A percentile compares a stretch with the other conserved stretches of the same genome.
Evolutionary conservation across 2,329 filamentous ascomycete genomes (phyloP).

Genomic region (Fusarium clavum): DNA sequence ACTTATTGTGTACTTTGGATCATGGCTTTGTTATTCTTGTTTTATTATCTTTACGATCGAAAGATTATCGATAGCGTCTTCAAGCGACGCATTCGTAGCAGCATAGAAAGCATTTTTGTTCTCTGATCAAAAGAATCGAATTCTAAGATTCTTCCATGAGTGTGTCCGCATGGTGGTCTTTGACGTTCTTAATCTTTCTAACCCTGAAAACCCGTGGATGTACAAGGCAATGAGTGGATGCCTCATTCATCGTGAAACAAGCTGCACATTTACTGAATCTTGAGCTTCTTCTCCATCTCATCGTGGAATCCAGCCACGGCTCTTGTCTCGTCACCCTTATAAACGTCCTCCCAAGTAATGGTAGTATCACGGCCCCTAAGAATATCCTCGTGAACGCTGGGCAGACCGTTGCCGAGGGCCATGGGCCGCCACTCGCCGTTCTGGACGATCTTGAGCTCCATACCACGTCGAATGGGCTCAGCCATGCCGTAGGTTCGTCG

Average conservation of each 20-base stretch:
- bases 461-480: constrained; percentile 90
- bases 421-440: constrained; percentile 84
- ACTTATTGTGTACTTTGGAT: constrained; percentile 46
- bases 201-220: constrained; percentile 28
- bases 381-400: constrained; percentile 89
- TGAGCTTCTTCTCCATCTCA: constrained; percentile 93
- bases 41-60: constrained; percentile 32
- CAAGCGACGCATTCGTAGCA: constrained; percentile 51
- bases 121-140: constrained; percentile 20
- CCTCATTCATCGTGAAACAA: constrained; percentile 1
- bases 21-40: constrained; percentile 38
- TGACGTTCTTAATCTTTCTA: constrained; percentile 30
- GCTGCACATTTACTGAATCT: constrained; percentile 65
- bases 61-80: constrained; percentile 28
- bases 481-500: constrained; percentile 90
- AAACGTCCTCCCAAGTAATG: constrained; percentile 95
- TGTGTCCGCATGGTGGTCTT: neutral
- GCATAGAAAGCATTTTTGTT: constrained; percentile 33
- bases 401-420: constrained; percentile 69
- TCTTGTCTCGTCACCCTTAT: constrained; percentile 79
- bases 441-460: constrained; percentile 92
- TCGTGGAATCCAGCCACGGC: constrained; percentile 81
- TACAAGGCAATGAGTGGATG: constrained; percentile 26
- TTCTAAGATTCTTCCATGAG: neutral
- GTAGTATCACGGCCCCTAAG: constrained; percentile 81